A percentile compares a stretch with the other conserved stretches of the same genome.
Conservation (phyloP, 768 basidiomycete species). For the Pisolithus sp. region DNA sequence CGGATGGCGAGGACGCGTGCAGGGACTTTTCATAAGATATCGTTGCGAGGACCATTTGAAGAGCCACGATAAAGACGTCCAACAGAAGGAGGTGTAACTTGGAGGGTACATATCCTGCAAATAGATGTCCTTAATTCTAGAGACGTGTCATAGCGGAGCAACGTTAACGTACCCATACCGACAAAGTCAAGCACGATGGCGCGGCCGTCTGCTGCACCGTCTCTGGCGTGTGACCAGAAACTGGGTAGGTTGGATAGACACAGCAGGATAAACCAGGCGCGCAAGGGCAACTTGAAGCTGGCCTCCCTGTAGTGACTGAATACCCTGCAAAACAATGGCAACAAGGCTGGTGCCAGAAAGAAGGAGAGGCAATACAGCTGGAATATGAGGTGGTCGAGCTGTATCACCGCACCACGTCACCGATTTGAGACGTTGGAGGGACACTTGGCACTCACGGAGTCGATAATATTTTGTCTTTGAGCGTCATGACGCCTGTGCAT, state of each 20-base stretch:
- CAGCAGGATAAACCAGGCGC: constrained; percentile 58
- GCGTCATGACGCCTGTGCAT: constrained; percentile 60
- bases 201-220: constrained; percentile 50
- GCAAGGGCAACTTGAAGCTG: constrained; percentile 57
- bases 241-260: constrained; percentile 51
- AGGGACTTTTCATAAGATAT: constrained; percentile 60
- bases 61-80: constrained; percentile 58
- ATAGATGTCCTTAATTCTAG: background rate
- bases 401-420: constrained; percentile 7
- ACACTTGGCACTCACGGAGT: constrained; percentile 43
- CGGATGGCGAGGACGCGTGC: constrained; percentile 33
- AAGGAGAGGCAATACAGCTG: constrained; percentile 73
- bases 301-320: constrained; percentile 61
- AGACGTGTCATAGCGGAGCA: background rate
- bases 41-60: constrained; percentile 61
- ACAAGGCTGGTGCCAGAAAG: constrained; percentile 63
- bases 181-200: constrained; percentile 72
- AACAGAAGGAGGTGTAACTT: constrained; percentile 58
- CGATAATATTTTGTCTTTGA: constrained; percentile 65
- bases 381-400: constrained; percentile 69
- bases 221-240: constrained; percentile 55
- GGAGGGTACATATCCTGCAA: constrained; percentile 53
- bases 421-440: constrained; percentile 2
- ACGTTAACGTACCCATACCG: constrained; percentile 55
- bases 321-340: constrained; percentile 36